Percentiles rank a stretch among this genome's conserved stretches.
Conservation (phyloP, 257 asterid species). For the Ajuga chamaepitys region DNA sequence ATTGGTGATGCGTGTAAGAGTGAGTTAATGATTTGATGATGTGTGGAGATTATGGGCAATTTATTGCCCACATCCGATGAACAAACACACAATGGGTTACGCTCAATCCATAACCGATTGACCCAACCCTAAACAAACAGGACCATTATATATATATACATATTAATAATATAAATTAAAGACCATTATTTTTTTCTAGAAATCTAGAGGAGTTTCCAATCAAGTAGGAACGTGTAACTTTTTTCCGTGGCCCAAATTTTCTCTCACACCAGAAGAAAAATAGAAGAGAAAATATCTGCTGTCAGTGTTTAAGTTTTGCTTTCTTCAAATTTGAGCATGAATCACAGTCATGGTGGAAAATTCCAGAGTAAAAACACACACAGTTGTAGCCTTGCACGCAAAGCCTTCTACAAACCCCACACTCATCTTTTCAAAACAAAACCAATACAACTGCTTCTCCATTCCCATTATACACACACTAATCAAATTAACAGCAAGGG, state of each 20-base stretch:
- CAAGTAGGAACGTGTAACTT: neutral
- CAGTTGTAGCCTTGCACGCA: slow-evolving; percentile 68
- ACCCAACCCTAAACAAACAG: too few species aligned
- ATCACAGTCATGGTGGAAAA: slow-evolving; percentile 16
- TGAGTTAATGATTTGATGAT: too few species aligned
- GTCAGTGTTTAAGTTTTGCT: slow-evolving; percentile 7
- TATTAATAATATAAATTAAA: too few species aligned
- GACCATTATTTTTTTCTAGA: too few species aligned
- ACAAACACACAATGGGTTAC: too few species aligned
- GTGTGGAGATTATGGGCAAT: too few species aligned
- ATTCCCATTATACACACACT: neutral
- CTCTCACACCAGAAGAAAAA: neutral
- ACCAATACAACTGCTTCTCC: neutral
- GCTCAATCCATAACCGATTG: too few species aligned
- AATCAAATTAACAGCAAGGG: neutral
- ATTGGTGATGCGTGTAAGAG: too few species aligned
- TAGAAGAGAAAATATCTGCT: slow-evolving; percentile 5
- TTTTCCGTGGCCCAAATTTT: slow-evolving; percentile 6
- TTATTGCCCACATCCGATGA: too few species aligned
- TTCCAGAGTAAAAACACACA: slow-evolving; percentile 21
- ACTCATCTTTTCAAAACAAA: neutral
- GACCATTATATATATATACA: too few species aligned
- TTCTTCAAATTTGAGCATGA: neutral
- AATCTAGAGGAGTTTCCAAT: neutral
- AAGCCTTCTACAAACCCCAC: slow-evolving; percentile 32